Base-by-base conservation (phyloP, 768 basidiomycete species). In the Trichaptum fuscoviolaceum region DNA sequence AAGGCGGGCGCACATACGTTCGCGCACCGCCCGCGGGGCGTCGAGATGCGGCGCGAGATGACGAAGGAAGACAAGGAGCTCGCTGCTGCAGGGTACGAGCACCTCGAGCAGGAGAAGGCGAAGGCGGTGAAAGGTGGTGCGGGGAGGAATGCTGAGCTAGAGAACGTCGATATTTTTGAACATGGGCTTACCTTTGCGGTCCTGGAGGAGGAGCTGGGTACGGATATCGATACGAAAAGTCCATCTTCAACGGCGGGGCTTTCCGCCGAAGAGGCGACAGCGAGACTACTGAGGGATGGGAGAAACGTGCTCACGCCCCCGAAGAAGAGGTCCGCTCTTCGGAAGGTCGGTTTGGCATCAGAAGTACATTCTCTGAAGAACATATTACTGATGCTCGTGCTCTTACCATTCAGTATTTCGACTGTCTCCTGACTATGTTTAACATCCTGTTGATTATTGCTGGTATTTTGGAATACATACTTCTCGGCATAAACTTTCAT, bases 11-110 rank as follows among this genome's bases (percentile, higher is more conserved):
- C 15, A 3, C 42, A 52, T 12, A 68, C 66, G 35, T 71, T 70
- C 63, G 64, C 67, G 57, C 27, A 73, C 35, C 82, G 85, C 60
- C 84, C 83, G 36, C 82, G 82, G 68, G 86, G 86, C 17, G 80
- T 82, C 62, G 86, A 87, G 72, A 82, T 88, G 83, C 84, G 82
- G 67, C 81, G 84, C 64, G 83, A 87, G 65, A 74, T 88, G 73
- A 88, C 87, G n/a, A 81, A 85, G 70, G 87, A 89, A 72, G 87
- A 89, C 66, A 84, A 81, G 69, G 85, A 86, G 62, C 82, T 90
- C 62, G 85, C 87, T 17, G 85, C 83, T 1, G 87, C 87, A n/a
- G 87, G 87, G 1, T 90, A 90, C 72, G 85, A 85, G 63, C 85
- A 88, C 71, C 78, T 90, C 27, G 77, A 83, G 34, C 77, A 80